A percentile compares a stretch with the other conserved stretches of the same genome.
Evolutionary conservation across 148 eudicot genomes (phyloP).

Genomic region (Simmondsia chinensis): DNA sequence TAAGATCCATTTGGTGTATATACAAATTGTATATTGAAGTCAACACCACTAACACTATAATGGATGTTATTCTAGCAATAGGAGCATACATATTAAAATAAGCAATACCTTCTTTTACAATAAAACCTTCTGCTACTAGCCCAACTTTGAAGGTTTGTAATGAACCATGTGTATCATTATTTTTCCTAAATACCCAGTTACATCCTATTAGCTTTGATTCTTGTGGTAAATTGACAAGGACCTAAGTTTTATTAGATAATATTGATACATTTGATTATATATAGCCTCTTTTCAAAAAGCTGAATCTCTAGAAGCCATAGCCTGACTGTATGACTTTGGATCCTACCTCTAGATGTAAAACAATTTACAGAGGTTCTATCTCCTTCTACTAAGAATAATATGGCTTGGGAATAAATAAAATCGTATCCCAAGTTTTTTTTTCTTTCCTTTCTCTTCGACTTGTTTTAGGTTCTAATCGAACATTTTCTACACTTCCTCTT

Average conservation of each 20-base stretch:
- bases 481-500: too few relatives aligned
- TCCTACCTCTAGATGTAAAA: not conserved
- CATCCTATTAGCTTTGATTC: slow-evolving; percentile 1
- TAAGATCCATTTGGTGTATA: slow-evolving; percentile 9
- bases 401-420: too few relatives aligned
- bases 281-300: slow-evolving; percentile 7
- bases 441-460: too few relatives aligned
- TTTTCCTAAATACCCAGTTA: slow-evolving; percentile 5
- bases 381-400: too few relatives aligned
- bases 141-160: slow-evolving; percentile 1
- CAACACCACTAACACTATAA: not conserved
- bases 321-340: not conserved
- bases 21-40: not conserved
- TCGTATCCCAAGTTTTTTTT: too few relatives aligned
- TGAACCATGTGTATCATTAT: slow-evolving; percentile 6
- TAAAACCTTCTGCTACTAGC: slow-evolving; percentile 3
- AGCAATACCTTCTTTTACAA: not conserved
- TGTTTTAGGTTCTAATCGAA: too few relatives aligned
- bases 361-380: too few relatives aligned
- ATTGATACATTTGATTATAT: slow-evolving; percentile 9
- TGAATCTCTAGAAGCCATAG: slow-evolving; percentile 6
- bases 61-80: not conserved
- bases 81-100: slow-evolving; percentile 10
- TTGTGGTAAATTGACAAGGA: not conserved
- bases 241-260: slow-evolving; percentile 6